Evolutionary conservation across 73 alveolate genomes (phyloP).

Genomic region (Paramecium primaurelia): DNA sequence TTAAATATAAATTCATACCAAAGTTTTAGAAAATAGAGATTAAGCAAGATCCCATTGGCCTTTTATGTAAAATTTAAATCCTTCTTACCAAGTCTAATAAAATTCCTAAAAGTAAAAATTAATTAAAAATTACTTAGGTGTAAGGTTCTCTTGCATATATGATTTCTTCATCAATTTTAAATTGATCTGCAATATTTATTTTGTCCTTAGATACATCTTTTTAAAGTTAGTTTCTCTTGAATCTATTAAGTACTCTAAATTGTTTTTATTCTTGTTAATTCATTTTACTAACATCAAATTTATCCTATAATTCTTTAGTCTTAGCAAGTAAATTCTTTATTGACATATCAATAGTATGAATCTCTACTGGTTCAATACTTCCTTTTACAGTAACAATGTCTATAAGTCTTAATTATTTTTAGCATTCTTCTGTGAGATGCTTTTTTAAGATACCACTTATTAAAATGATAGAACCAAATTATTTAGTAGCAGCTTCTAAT

Average conservation of each 20-base stretch:
- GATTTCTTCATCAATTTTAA: slow-evolving; percentile 78
- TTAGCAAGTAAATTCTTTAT: slow-evolving; percentile 38
- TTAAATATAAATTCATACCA: not conserved
- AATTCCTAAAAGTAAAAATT: slow-evolving; percentile 41
- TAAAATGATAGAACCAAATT: slow-evolving; percentile 73
- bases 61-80: slow-evolving; percentile 74
- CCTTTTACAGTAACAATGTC: slow-evolving; percentile 81
- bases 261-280: slow-evolving; percentile 45
- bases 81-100: slow-evolving; percentile 69
- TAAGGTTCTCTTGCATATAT: slow-evolving; percentile 70
- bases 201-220: slow-evolving; percentile 42
- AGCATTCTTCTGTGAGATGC: slow-evolving; percentile 44
- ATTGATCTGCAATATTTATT: slow-evolving; percentile 50
- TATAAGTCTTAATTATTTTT: slow-evolving; percentile 59
- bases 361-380: slow-evolving; percentile 67
- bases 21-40: slow-evolving; percentile 71
- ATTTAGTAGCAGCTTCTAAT: slow-evolving; percentile 92
- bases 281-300: slow-evolving; percentile 4
- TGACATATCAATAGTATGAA: slow-evolving; percentile 55
- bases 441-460: slow-evolving; percentile 65
- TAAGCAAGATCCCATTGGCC: slow-evolving; percentile 90
- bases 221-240: slow-evolving; percentile 46
- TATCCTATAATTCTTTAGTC: not conserved
- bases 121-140: slow-evolving; percentile 50
- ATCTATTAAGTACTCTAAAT: slow-evolving; percentile 52